Evolutionary conservation across 1,139 yeast species (phyloP), one percentile per base, ranked within the genome.

Genomic region (Taphrina sp.): DNA sequence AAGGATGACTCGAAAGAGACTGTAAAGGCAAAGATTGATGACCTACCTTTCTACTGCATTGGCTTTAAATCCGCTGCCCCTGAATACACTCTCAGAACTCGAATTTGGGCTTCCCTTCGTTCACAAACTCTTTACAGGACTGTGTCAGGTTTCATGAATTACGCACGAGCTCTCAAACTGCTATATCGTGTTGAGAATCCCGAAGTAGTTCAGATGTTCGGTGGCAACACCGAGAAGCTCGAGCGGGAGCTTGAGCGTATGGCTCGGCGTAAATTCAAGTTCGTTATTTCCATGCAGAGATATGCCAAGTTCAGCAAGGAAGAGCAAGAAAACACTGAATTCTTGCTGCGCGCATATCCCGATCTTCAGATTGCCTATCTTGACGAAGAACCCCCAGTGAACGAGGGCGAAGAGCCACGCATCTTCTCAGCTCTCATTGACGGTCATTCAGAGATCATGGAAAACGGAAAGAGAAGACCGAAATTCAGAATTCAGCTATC

Each of bases 41-140:
- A 92, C 69, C 78, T 92, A 71, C 98, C 98, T 64, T 92, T 92
- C 76, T 92, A 92, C 79, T 90, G 97, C 77, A 87, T 89, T 73
- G 98, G 98, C 78, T 92, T 92, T 85, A 92, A 92, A 75, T 85
- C 96, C 68, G 96, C 98, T 72, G 97, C 98, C 63, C 98, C 98
- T 56, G 98, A 92, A 74, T 92, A 92, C 74, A 92, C 97, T 62
- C 78, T 92, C 70, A 86, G 98, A 78, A 92, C 98, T 10, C 83
- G 98, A 78, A 92, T 92, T 67, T 92, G 98, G 98, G 98, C 98
- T 52, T 92, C 98, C 49, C 81, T 92, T 69, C 86, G 97, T 74
- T 92, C 97, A 53, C 98, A 92, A 77, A 92, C 98, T 52, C 78
- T 92, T 72, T 92, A 92, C 77, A 88, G 98, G 77, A 92, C 98